Conservation (phyloP, 345 rosid species). For the Gossypium arboreum region DNA sequence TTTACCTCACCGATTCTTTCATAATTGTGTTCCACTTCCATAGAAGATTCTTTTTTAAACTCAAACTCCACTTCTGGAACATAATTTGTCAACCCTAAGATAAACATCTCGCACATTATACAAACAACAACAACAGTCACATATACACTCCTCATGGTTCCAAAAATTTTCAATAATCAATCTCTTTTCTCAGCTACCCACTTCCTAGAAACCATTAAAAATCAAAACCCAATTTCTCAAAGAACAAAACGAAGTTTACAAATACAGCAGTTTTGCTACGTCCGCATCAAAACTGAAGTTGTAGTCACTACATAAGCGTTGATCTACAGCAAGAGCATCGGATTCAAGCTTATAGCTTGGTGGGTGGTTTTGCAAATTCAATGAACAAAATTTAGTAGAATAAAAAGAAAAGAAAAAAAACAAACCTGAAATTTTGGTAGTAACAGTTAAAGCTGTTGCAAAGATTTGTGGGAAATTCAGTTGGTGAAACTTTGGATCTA, state of each 20-base stretch:
- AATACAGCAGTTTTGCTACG: conserved; percentile 11
- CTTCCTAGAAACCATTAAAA: conserved; percentile 16
- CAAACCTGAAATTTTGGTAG: background rate
- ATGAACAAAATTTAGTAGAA: background rate
- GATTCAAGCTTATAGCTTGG: background rate
- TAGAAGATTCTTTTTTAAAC: conserved; percentile 24
- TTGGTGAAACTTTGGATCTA: conserved; percentile 10
- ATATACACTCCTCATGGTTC: conserved; percentile 26
- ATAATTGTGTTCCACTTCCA: conserved; percentile 32
- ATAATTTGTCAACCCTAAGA: conserved; percentile 19
- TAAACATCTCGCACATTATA: conserved; percentile 23
- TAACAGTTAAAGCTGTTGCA: background rate
- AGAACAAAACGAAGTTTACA: background rate
- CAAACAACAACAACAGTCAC: conserved; percentile 25
- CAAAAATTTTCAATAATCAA: conserved; percentile 17
- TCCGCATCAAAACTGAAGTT: background rate
- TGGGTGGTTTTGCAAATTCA: conserved; percentile 1
- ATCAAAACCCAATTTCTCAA: conserved; percentile 11
- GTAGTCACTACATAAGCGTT: background rate
- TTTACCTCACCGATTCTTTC: conserved; percentile 62
- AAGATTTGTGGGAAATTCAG: background rate
- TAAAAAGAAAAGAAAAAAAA: background rate
- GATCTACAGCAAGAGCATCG: background rate
- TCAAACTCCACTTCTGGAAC: conserved; percentile 16
- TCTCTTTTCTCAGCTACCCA: conserved; percentile 16